Evolutionary conservation across 2,329 filamentous ascomycete species (phyloP).

Genomic region (Dothideomycetes sp.): DNA sequence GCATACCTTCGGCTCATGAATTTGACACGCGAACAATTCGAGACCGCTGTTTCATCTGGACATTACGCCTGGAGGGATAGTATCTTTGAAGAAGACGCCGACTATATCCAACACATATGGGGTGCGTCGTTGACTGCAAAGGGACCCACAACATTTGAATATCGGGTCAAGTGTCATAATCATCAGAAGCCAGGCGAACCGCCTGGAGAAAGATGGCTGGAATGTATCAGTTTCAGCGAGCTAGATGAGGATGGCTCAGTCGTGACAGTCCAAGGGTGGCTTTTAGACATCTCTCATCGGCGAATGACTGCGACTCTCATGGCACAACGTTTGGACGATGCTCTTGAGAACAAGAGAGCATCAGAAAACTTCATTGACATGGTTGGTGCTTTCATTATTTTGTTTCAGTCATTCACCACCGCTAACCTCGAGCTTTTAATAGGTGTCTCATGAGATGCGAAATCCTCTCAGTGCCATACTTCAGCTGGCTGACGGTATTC

Average conservation of each 20-base stretch:
- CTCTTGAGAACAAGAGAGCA: constrained; percentile 27
- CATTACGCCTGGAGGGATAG: constrained; percentile 22
- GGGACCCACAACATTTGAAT: constrained; percentile 27
- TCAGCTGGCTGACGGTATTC: constrained; percentile 36
- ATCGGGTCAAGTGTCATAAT: constrained; percentile 28
- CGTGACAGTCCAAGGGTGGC: constrained; percentile 24
- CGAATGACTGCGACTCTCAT: constrained; percentile 25
- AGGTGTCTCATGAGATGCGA: constrained; percentile 34
- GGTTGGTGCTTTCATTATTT: neutral
- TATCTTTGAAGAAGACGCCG: constrained; percentile 24
- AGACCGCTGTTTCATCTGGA: constrained; percentile 17
- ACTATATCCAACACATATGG: constrained; percentile 25
- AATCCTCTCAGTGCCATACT: constrained; percentile 37
- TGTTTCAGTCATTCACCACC: too few species aligned
- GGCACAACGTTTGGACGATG: constrained; percentile 26
- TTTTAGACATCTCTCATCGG: constrained; percentile 27
- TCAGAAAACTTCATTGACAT: constrained; percentile 30
- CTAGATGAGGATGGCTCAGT: constrained; percentile 23
- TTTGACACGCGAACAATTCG: constrained; percentile 17
- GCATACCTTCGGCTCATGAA: constrained; percentile 31
- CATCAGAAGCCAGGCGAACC: constrained; percentile 21
- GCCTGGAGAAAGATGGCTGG: constrained; percentile 17
- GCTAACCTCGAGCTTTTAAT: neutral
- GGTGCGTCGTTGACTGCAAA: constrained; percentile 24
- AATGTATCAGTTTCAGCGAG: constrained; percentile 27